phyloP scores from a whole-genome alignment of 2,329 filamentous ascomycete species.

The Apiospora marii region DNA sequence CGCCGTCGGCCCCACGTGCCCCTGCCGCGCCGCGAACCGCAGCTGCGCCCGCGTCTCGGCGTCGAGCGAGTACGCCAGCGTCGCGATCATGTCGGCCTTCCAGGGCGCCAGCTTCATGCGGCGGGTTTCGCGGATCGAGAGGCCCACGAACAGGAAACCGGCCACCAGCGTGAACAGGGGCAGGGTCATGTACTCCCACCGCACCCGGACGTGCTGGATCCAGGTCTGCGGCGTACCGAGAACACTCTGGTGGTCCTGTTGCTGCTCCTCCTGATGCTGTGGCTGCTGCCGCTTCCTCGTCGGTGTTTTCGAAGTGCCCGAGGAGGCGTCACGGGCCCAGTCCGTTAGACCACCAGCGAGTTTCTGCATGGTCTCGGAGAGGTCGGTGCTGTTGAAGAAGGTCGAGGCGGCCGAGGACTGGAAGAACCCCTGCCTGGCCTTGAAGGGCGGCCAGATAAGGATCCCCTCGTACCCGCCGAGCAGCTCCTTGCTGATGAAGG shows the following conservation, averaged over 20 bases:
- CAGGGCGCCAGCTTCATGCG: constrained; percentile 31
- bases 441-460: neutral
- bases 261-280: too few species aligned
- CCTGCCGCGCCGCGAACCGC: constrained; percentile 30
- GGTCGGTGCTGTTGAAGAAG: constrained; percentile 11
- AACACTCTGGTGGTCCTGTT: neutral
- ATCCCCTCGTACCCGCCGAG: neutral
- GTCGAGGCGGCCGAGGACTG: neutral
- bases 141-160: neutral
- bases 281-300: neutral
- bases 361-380: neutral
- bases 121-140: constrained; percentile 29
- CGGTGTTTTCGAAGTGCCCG: neutral
- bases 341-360: constrained; percentile 4
- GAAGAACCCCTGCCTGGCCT: constrained; percentile 7
- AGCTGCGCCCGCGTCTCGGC: constrained; percentile 33
- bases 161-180: neutral
- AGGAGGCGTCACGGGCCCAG: constrained; percentile 19
- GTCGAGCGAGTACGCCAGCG: constrained; percentile 34
- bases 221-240: constrained; percentile 16
- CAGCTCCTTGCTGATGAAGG: constrained; percentile 6
- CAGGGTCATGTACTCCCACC: neutral
- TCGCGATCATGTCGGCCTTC: constrained; percentile 34
- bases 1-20: constrained; percentile 29
- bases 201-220: constrained; percentile 10